Evolutionary conservation across 768 basidiomycete genomes (phyloP).

Genomic region (Collybiopsis luxurians): DNA sequence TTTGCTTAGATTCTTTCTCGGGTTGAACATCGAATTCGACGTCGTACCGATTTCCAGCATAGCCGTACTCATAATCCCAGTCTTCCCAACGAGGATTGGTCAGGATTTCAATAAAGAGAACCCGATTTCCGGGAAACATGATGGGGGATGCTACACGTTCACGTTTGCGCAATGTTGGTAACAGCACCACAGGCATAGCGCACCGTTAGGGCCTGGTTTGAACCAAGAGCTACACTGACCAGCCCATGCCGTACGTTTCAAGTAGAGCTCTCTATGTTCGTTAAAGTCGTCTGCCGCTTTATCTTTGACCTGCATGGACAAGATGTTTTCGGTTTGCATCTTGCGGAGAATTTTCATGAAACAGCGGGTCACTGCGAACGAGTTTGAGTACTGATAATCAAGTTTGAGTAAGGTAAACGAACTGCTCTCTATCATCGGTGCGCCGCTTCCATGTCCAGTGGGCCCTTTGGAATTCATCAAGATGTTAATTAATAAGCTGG

Average conservation of each 20-base stretch:
- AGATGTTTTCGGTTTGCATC: constrained; percentile 22
- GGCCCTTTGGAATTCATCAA: constrained; percentile 9
- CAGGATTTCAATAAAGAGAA: constrained; percentile 21
- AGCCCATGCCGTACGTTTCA: constrained; percentile 21
- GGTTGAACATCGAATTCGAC: no score
- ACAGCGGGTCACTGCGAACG: constrained; percentile 11
- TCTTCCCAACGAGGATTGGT: constrained; percentile 21
- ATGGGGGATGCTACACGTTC: constrained; percentile 13
- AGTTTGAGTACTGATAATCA: neutral
- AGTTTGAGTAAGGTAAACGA: neutral
- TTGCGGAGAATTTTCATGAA: constrained; percentile 20
- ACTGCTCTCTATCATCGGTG: constrained; percentile 20
- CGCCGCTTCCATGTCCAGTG: constrained; percentile 20
- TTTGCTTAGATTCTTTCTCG: no score
- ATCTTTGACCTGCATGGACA: constrained; percentile 18
- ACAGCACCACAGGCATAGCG: no score
- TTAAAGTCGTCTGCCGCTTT: constrained; percentile 21
- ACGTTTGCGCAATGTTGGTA: neutral
- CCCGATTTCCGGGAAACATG: constrained; percentile 21
- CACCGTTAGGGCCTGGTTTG: constrained; percentile 16
- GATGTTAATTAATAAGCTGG: neutral
- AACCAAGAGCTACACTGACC: constrained; percentile 22
- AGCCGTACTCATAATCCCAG: constrained; percentile 21
- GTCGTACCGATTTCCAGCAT: constrained; percentile 17
- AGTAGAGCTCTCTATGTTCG: constrained; percentile 19